These are phyloP conservation scores for Paracorniculantispora psalliotae DNA, from an alignment of 2,329 filamentous ascomycete species.

Conservation along the genomic window DNA sequence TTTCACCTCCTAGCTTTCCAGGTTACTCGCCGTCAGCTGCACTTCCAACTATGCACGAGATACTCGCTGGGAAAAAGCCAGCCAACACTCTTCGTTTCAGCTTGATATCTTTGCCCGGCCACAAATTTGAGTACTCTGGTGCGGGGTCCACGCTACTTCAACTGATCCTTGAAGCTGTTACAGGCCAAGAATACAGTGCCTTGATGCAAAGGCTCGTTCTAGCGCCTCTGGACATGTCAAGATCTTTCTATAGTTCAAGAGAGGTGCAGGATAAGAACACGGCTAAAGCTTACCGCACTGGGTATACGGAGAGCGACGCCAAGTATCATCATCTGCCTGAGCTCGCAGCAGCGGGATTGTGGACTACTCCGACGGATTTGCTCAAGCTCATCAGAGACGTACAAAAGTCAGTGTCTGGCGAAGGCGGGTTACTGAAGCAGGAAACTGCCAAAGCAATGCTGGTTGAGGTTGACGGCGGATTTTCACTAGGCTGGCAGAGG, in stretches of 20 bases:
- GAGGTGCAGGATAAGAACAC: constrained; percentile 13
- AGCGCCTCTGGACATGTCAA: constrained; percentile 15
- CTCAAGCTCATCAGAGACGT: constrained; percentile 18
- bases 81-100: constrained; percentile 13
- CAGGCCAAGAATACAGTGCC: constrained; percentile 11
- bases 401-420: constrained; percentile 17
- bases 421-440: constrained; percentile 15
- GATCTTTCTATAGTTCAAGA: constrained; percentile 13
- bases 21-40: constrained; percentile 11
- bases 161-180: constrained; percentile 16
- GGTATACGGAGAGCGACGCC: constrained; percentile 10
- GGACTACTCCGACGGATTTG: constrained; percentile 21
- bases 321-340: constrained; percentile 14
- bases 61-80: constrained; percentile 15
- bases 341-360: constrained; percentile 17
- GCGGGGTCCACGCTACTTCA: constrained; percentile 17
- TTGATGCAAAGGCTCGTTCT: constrained; percentile 15
- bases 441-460: constrained; percentile 18
- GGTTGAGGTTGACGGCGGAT: constrained; percentile 12
- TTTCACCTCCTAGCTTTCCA: constrained; percentile 12
- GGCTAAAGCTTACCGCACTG: constrained; percentile 14
- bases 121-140: constrained; percentile 14
- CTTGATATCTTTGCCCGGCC: constrained; percentile 13
- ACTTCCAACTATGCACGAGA: constrained; percentile 12
- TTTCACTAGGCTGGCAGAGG: constrained; percentile 19